These are phyloP conservation scores for Phytophthora colocasiae DNA, from an alignment of 352 stramenopile species.

Conservation along the genomic window DNA sequence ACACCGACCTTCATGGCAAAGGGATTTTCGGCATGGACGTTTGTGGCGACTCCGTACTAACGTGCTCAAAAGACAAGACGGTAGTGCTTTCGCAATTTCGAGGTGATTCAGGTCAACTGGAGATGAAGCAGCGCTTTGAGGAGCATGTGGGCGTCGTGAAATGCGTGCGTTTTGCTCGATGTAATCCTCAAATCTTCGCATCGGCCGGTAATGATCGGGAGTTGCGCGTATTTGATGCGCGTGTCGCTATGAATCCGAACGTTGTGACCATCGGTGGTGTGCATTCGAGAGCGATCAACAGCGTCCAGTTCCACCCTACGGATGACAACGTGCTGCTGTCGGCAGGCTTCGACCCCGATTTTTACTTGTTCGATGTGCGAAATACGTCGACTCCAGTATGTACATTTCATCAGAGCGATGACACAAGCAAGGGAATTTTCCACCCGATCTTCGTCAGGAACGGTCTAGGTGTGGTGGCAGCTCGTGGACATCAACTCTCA, in stretches of 20 bases:
- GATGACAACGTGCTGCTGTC: constrained; percentile 53
- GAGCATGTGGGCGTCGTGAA: constrained; percentile 60
- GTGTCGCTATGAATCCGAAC: constrained; percentile 11
- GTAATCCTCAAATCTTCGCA: constrained; percentile 36
- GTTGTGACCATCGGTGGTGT: constrained; percentile 16
- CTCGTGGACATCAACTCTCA: constrained; percentile 43
- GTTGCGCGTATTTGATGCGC: constrained; percentile 50
- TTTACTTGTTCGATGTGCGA: constrained; percentile 62
- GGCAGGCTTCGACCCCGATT: constrained; percentile 53
- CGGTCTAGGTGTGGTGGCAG: constrained; percentile 38
- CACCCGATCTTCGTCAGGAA: constrained; percentile 55
- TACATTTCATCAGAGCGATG: constrained; percentile 36
- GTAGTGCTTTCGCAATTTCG: constrained; percentile 46
- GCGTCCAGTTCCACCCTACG: constrained; percentile 58
- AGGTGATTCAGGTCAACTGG: constrained; percentile 16
- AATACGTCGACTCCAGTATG: constrained; percentile 40
- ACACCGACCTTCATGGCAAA: constrained; percentile 42
- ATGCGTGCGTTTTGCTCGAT: constrained; percentile 44
- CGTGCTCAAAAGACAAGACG: constrained; percentile 61
- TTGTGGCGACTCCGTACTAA: constrained; percentile 37
- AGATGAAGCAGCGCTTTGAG: constrained; percentile 37
- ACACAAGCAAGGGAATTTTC: constrained; percentile 48
- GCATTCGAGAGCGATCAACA: constrained; percentile 60
- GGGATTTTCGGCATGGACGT: constrained; percentile 65
- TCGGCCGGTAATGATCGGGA: constrained; percentile 57